Base-by-base conservation (phyloP, 192 early-diverging fungal genomes). In the Gamsiella multidivaricata region DNA sequence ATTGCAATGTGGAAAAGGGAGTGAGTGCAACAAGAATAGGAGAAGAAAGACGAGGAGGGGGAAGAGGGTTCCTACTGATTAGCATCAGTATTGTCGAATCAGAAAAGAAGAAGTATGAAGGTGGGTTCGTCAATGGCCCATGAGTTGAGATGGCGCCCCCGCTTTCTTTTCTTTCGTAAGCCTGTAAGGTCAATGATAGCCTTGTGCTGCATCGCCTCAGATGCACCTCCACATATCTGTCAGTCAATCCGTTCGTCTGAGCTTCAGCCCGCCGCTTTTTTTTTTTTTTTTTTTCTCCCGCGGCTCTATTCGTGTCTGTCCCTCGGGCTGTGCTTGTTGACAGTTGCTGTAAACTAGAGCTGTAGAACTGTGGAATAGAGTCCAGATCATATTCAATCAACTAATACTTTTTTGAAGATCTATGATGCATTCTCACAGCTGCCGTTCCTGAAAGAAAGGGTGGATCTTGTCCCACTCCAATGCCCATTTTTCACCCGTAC, bases 401-500 rank as follows among this genome's bases (percentile, higher is more conserved):
- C n/a, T n/a, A n/a, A n/a, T n/a, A n/a, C n/a, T n/a, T n/a, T n/a
- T n/a, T n/a, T n/a, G n/a, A n/a, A n/a, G n/a, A n/a, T n/a, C n/a
- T n/a, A n/a, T n/a, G n/a, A n/a, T n/a, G n/a, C n/a, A n/a, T n/a
- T n/a, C 23, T 36, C 28, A 57, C 10, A 67, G 45, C 15, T 33
- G 22, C 17, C 58, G 64, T 29, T 61, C 58, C n/a, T 50, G n/a
- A 31, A 78, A 78, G 41, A 78, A 78, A 8, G 29, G 12, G 1
- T 58, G 58, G 4, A 78, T 32, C 31, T 69, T 22, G 2, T 59
- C 39, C 74, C 74, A 69, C 31, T 68, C 74, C 10, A 78, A 46
- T 31, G 65, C 31, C 74, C 74, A 78, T 32, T 78, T 78, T 49
- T 78, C 60, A 7, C 73, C 76, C 2, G 72, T 80, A 53, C 51